Conservation (phyloP, 495 filamentous ascomycete genomes). For the Hyaloscypha hepaticicola region DNA sequence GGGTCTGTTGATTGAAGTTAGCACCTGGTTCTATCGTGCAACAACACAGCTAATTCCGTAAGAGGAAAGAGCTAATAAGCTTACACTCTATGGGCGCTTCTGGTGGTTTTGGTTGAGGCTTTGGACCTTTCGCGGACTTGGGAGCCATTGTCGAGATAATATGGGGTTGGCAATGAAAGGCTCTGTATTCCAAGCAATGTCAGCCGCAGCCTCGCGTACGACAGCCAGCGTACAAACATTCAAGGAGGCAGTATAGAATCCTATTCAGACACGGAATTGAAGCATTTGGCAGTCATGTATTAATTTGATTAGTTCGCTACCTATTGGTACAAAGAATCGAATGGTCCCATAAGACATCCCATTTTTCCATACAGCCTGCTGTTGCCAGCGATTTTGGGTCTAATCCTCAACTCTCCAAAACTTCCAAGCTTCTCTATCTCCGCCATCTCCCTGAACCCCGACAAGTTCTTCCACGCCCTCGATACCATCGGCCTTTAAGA, state of each 20-base stretch:
- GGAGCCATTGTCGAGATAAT: conserved; percentile 26
- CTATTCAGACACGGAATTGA: background rate
- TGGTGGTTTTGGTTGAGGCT: conserved; percentile 24
- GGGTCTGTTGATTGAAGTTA: conserved; percentile 18
- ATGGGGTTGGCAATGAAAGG: conserved; percentile 18
- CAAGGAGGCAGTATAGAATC: background rate
- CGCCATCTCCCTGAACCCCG: conserved; percentile 57
- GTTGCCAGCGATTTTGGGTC: conserved; percentile 26
- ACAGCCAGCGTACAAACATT: background rate
- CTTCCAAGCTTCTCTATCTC: conserved; percentile 83
- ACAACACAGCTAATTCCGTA: background rate
- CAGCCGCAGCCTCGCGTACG: conserved; percentile 29
- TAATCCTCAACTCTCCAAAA: conserved; percentile 73
- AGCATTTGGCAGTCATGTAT: background rate
- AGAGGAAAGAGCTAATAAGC: background rate
- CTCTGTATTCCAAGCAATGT: conserved; percentile 16
- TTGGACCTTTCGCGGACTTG: conserved; percentile 27
- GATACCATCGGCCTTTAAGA: conserved; percentile 75
- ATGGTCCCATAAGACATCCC: background rate
- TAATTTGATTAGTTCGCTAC: conserved; percentile 16
- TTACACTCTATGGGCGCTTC: conserved; percentile 26
- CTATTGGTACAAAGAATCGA: conserved; percentile 27
- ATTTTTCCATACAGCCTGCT: conserved; percentile 4
- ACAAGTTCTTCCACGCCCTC: conserved; percentile 78
- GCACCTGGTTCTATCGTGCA: background rate